A percentile compares a stretch with the other conserved stretches of the same genome.
phyloP scores from a whole-genome alignment of 805 yeast genomes.

The Ogataea saltuana region DNA sequence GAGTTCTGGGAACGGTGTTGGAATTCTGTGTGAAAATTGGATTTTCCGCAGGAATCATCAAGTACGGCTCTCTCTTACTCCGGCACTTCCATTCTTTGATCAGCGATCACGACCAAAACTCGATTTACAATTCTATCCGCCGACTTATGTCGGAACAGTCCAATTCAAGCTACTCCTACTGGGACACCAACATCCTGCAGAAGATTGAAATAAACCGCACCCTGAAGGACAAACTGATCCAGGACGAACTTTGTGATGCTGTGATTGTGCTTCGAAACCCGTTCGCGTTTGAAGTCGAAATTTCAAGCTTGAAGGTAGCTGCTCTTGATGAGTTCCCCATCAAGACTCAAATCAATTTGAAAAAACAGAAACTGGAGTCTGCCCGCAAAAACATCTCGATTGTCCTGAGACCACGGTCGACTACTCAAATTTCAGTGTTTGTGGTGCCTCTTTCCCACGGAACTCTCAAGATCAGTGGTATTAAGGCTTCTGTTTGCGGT shows the following conservation, averaged over 20 bases:
- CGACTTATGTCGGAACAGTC: conserved; percentile 18
- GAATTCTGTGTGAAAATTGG: conserved; percentile 52
- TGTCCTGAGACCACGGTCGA: conserved; percentile 40
- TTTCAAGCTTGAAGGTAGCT: conserved; percentile 48
- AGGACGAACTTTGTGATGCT: conserved; percentile 64
- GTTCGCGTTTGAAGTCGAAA: conserved; percentile 67
- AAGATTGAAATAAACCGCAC: conserved; percentile 21
- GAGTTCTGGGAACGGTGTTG: conserved; percentile 47
- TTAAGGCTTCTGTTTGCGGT: conserved; percentile 50
- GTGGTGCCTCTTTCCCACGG: conserved; percentile 55
- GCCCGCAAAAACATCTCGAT: conserved; percentile 23
- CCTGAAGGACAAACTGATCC: conserved; percentile 40
- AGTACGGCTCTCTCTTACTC: conserved; percentile 54
- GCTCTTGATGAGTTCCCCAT: conserved; percentile 29
- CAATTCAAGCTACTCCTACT: conserved; percentile 43
- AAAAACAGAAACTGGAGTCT: conserved; percentile 18
- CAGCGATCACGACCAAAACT: conserved; percentile 57
- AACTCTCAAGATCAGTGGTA: conserved; percentile 48
- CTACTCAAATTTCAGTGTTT: conserved; percentile 42
- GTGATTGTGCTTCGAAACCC: conserved; percentile 72
- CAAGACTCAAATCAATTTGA: conserved; percentile 29
- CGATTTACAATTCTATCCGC: conserved; percentile 38
- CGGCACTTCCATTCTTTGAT: conserved; percentile 57
- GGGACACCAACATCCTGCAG: conserved; percentile 65
- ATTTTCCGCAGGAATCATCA: conserved; percentile 45